Evolutionary conservation across 177 flowering plant species (phyloP), one percentile per base, ranked within the genome.

Genomic region (Telopea speciosissima): DNA sequence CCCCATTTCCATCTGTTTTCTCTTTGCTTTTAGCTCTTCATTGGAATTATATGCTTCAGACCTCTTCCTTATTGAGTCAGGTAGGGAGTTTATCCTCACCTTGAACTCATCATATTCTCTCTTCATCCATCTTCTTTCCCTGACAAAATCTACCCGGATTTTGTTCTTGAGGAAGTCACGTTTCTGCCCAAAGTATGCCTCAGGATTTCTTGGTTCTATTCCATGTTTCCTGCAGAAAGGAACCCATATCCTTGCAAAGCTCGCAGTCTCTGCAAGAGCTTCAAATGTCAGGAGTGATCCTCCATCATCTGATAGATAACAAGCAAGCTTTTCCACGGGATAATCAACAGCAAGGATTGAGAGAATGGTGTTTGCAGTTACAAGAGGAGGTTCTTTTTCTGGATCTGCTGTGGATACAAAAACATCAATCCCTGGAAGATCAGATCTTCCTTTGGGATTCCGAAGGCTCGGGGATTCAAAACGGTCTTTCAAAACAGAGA

Each of bases 371-470:
- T 93, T 93, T n/a, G 98, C 87, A 1, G 98, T 93, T 65, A 93
- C 98, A 33, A 93, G 88, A 7, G 98, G 97, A 21, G 98, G 97
- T 69, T 93, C 98, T 64, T 93, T 93, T n/a, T 93, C 97, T 14
- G 97, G 84, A 77, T 91, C 97, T n/a, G 93, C 98, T 13, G 97
- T 93, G 42, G 98, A 93, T 16, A 93, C 97, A 77, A 91, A 93
- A 1, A 93, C 83, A 74, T 93, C 98, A 23, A 93, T 88, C 0
- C 97, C 97, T 0, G 97, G 97, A 66, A 93, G 92, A 67, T 93
- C 97, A 49, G 98, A 91, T 45, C 85, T 71, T 12, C 91, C 93
- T 79, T 88, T 91, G 0, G 97, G 97, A 77, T 91, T 93, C 0
- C 88, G 79, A 31, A 85, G 86, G 65, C 79, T 90, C 0, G 91